phyloP scores from a whole-genome alignment of 352 stramenopile genomes.

The Globisporangium barbulae region DNA sequence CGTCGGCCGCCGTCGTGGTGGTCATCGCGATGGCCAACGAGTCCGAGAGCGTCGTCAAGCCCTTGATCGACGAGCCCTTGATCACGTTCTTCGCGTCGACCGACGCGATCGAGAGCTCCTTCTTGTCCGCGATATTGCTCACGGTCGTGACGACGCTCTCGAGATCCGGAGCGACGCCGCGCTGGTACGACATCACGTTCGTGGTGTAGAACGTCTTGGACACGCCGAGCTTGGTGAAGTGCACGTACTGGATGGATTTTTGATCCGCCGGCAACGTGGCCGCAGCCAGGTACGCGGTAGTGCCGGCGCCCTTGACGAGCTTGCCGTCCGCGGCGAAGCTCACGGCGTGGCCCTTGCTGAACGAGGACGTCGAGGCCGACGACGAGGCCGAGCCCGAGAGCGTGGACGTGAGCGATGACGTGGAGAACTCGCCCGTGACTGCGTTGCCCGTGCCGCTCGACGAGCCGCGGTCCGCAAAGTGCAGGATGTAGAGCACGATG shows the following conservation, averaged over 20 bases:
- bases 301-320: slow-evolving; percentile 57
- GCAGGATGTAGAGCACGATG: slow-evolving; percentile 79
- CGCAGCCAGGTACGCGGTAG: slow-evolving; percentile 63
- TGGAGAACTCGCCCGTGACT: slow-evolving; percentile 35
- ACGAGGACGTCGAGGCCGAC: slow-evolving; percentile 17
- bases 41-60: slow-evolving; percentile 62
- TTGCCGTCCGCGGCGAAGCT: slow-evolving; percentile 50
- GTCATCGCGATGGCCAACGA: slow-evolving; percentile 45
- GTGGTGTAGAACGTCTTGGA: slow-evolving; percentile 40
- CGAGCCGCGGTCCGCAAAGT: slow-evolving; percentile 67
- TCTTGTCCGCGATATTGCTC: slow-evolving; percentile 31
- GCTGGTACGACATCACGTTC: slow-evolving; percentile 65
- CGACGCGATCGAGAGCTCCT: slow-evolving; percentile 48
- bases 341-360: slow-evolving; percentile 51
- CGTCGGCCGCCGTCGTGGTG: slow-evolving; percentile 39
- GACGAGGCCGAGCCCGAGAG: slow-evolving; percentile 8
- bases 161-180: slow-evolving; percentile 31
- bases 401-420: slow-evolving; percentile 26
- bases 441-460: slow-evolving; percentile 17
- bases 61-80: slow-evolving; percentile 49
- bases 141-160: slow-evolving; percentile 54
- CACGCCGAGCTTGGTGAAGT: slow-evolving; percentile 50
- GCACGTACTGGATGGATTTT: slow-evolving; percentile 49
- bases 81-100: slow-evolving; percentile 47
- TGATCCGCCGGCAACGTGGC: slow-evolving; percentile 41